Evolutionary conservation across 192 early-diverging fungal species (phyloP).

Genomic region (Entomortierella lignicola): DNA sequence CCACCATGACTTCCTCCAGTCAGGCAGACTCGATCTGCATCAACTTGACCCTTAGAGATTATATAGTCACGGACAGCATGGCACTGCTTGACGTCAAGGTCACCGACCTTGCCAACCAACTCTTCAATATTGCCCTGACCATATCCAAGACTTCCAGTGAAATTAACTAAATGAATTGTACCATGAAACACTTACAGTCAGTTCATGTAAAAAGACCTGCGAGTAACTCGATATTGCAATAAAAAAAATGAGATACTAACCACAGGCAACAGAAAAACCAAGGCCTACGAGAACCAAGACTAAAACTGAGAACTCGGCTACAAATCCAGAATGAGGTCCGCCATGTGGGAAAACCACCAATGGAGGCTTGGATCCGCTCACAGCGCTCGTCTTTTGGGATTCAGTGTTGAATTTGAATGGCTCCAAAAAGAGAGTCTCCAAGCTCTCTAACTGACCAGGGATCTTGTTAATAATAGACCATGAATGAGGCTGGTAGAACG

Average conservation of each 20-base stretch:
- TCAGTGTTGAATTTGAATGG: conserved; percentile 30
- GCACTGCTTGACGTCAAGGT: conserved; percentile 74
- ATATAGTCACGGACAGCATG: conserved; percentile 60
- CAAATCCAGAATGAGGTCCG: conserved; percentile 74
- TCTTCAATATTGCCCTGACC: conserved; percentile 75
- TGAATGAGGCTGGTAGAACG: conserved; percentile 24
- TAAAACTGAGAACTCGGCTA: conserved; percentile 62
- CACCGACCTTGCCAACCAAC: conserved; percentile 74
- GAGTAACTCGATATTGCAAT: background rate
- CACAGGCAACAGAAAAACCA: conserved; percentile 68
- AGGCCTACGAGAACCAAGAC: conserved; percentile 62
- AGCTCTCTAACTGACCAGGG: conserved; percentile 43
- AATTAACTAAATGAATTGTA: conserved; percentile 66
- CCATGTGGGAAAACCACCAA: conserved; percentile 84
- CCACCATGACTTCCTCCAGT: conserved; percentile 84
- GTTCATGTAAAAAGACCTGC: background rate
- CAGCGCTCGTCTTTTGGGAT: conserved; percentile 25
- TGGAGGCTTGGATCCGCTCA: conserved; percentile 55
- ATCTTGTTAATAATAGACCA: conserved; percentile 53
- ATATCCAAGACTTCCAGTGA: conserved; percentile 82
- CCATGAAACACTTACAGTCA: background rate
- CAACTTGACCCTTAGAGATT: conserved; percentile 53
- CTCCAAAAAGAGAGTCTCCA: conserved; percentile 54
- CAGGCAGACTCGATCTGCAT: conserved; percentile 62
- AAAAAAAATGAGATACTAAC: conserved; percentile 24